Base-by-base conservation (phyloP, 2,329 filamentous ascomycete genomes). In the Macrophomina pseudophaseolina region DNA sequence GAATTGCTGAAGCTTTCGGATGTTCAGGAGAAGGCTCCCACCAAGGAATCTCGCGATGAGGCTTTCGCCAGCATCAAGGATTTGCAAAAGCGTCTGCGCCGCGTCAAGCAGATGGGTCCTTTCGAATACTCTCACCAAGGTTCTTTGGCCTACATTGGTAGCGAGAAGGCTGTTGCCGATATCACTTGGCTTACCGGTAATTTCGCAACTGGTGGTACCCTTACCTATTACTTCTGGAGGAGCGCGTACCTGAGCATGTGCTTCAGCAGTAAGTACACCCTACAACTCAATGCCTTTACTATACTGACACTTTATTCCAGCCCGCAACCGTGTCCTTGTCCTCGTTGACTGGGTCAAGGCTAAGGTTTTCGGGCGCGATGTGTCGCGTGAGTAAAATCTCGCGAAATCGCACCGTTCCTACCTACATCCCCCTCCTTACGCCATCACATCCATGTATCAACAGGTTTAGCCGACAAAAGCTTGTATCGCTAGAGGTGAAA, bases 71-170 rank as follows among this genome's bases (percentile, higher is more conserved):
- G 97, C 81, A 97, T 99, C 77, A 93, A 95, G 81, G 84, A 88
- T 64, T 85, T 93, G 71, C 93, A 97, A 86, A 93, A 91, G 81
- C 88, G 95, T 78, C 86, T 98, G 73, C 88, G 92, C 70, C 88
- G 93, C 73, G 89, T 95, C 80, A 97, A 97, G 86, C 91, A 97
- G 79, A 90, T 97, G 80, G 96, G 95, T 78, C 95, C 95, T 64
- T 99, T 99, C 86, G 91, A 96, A 83, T 99, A 99, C 87, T 95
- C 92, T 46, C 95, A 99, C 85, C 94, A 99, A 84, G 95, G 95
- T 72, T 94, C 91, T 73, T 82, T 99, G 80, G 95, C 95, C 60
- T 99, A 99, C 83, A 99, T 99, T 82, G 95, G 95, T 69, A 96
- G 92, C 80, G 95, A 99, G 80, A 94, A 94, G 87, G 95, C 95